Percentiles rank a stretch among this genome's conserved stretches.
phyloP scores from a whole-genome alignment of 148 eudicot species.

The Beta vulgaris region DNA sequence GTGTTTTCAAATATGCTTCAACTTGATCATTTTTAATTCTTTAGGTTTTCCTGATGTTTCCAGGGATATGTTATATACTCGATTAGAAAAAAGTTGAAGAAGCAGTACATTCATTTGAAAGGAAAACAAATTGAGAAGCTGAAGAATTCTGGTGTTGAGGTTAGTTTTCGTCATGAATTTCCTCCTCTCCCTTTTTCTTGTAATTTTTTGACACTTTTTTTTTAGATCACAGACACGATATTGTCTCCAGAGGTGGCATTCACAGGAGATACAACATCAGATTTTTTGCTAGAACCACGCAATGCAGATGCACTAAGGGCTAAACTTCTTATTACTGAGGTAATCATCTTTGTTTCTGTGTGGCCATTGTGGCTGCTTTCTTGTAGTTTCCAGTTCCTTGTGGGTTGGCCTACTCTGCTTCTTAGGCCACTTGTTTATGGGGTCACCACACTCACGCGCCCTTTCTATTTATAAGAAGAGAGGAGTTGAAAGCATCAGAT shows the following conservation, averaged over 20 bases:
- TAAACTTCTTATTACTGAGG: conserved; percentile 91
- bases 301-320: conserved; percentile 95
- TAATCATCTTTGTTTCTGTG: conserved; percentile 16
- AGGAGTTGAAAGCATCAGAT: background rate
- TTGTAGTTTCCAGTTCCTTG: background rate
- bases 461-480: background rate
- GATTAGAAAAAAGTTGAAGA: conserved; percentile 82
- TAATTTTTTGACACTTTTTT: conserved; percentile 22
- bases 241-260: conserved; percentile 93
- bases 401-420: too few species aligned
- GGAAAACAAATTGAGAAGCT: conserved; percentile 89
- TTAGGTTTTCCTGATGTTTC: conserved; percentile 3
- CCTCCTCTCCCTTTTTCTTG: conserved; percentile 1
- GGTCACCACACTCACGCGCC: too few species aligned
- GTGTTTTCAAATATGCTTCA: background rate
- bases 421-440: background rate
- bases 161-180: conserved; percentile 24
- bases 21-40: background rate
- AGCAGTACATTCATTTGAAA: conserved; percentile 76
- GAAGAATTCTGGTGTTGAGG: conserved; percentile 91
- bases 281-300: conserved; percentile 78
- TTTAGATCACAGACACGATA: conserved; percentile 82
- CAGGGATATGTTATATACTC: conserved; percentile 93
- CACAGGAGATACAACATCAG: conserved; percentile 91
- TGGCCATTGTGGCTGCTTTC: background rate